These are phyloP conservation scores for Trichodelitschia bisporula DNA, from an alignment of 495 filamentous ascomycete species.

Conservation along the genomic window DNA sequence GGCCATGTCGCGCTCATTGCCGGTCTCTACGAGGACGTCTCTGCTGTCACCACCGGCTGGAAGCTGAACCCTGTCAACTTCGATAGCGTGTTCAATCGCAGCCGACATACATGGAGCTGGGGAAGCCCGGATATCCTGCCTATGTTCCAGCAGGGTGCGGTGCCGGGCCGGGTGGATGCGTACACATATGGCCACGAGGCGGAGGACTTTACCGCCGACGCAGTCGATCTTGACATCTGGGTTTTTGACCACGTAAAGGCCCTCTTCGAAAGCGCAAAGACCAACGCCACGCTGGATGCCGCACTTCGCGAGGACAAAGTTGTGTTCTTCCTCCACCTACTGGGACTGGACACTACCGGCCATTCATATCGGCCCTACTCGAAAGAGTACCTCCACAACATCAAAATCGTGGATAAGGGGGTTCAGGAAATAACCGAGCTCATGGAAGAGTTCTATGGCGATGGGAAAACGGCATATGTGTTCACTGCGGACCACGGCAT, in stretches of 20 bases:
- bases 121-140: slow-evolving; percentile 91
- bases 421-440: slow-evolving; percentile 59
- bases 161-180: slow-evolving; percentile 64
- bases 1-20: slow-evolving; percentile 97
- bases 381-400: slow-evolving; percentile 81
- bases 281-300: slow-evolving; percentile 48
- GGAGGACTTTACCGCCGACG: slow-evolving; percentile 78
- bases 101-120: slow-evolving; percentile 96
- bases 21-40: slow-evolving; percentile 95
- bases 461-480: slow-evolving; percentile 78
- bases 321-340: slow-evolving; percentile 89
- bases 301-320: slow-evolving; percentile 60
- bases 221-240: slow-evolving; percentile 64
- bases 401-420: slow-evolving; percentile 81
- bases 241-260: slow-evolving; percentile 85
- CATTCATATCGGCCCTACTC: slow-evolving; percentile 81
- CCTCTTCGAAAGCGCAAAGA: slow-evolving; percentile 56
- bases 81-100: slow-evolving; percentile 95
- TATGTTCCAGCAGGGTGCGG: slow-evolving; percentile 90
- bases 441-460: slow-evolving; percentile 75
- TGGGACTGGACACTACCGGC: slow-evolving; percentile 88
- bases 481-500: slow-evolving; percentile 98
- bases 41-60: slow-evolving; percentile 92
- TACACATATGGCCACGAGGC: slow-evolving; percentile 60
- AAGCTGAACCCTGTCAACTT: slow-evolving; percentile 97